These are phyloP conservation scores for Trifolium subterraneum DNA, from an alignment of 306 rosid genomes.

Conservation along the genomic window DNA sequence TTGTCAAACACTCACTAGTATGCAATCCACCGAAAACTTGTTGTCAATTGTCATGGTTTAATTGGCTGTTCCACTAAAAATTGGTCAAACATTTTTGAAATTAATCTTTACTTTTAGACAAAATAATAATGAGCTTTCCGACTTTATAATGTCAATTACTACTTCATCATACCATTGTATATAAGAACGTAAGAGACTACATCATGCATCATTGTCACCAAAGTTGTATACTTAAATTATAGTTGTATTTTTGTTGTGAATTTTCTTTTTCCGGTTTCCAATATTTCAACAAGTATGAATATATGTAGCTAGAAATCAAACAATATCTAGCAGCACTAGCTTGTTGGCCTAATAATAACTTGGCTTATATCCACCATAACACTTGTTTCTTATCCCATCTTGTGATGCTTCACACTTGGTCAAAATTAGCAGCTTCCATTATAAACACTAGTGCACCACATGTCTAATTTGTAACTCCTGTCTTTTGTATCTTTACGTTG, in stretches of 20 bases:
- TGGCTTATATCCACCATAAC: background rate
- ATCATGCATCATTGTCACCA: background rate
- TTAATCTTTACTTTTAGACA: background rate
- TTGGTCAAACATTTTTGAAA: background rate
- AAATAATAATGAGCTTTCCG: background rate
- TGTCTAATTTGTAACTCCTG: too few relatives aligned
- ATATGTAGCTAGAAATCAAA: background rate
- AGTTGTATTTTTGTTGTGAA: too few relatives aligned
- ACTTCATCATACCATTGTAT: too few relatives aligned
- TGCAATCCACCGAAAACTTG: slow-evolving; percentile 1
- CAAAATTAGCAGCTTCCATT: background rate
- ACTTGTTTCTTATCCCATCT: background rate
- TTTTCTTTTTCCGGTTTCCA: background rate
- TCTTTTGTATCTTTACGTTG: too few relatives aligned
- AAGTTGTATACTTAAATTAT: background rate
- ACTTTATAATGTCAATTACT: background rate
- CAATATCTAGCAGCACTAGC: background rate
- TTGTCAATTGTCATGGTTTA: background rate
- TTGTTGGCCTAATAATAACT: background rate
- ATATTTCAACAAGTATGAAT: background rate
- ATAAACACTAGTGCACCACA: background rate
- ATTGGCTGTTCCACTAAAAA: background rate
- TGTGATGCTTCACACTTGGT: background rate
- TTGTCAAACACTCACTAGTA: background rate
- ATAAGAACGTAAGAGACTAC: background rate